A percentile compares a stretch with the other conserved stretches of the same genome.
These are phyloP conservation scores for Fraxinus excelsior DNA, from an alignment of 257 asterid genomes.

Conservation along the genomic window DNA sequence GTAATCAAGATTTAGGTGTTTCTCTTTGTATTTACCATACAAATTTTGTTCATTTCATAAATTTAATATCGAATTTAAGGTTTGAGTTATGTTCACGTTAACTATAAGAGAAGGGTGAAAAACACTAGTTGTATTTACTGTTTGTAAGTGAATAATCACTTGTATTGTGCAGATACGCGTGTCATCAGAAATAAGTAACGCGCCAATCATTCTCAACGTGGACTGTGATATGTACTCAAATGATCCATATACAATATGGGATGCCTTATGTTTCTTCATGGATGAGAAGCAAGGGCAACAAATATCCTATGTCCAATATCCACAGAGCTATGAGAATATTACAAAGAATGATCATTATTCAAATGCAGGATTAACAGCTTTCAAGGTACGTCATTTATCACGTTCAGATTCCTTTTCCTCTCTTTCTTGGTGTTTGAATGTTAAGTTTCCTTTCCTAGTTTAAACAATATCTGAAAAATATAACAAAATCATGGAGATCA, in stretches of 20 bases:
- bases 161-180: conserved; percentile 65
- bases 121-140: neutral
- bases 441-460: neutral
- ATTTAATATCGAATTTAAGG: too few relatives aligned
- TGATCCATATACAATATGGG: conserved; percentile 64
- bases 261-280: conserved; percentile 76
- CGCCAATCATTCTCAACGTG: conserved; percentile 71
- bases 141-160: neutral
- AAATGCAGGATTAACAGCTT: conserved; percentile 26
- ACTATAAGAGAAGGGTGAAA: neutral
- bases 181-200: conserved; percentile 75
- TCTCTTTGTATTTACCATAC: neutral
- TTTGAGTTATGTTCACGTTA: neutral
- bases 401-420: neutral
- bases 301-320: conserved; percentile 59
- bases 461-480: too few relatives aligned
- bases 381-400: conserved; percentile 34
- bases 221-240: conserved; percentile 95
- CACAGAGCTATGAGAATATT: conserved; percentile 56
- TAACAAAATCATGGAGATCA: neutral
- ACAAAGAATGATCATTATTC: conserved; percentile 57
- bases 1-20: conserved; percentile 25
- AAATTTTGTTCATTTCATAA: neutral
- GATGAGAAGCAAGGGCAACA: conserved; percentile 57
- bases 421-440: neutral